Base-by-base conservation (phyloP, 2,329 filamentous ascomycete genomes). In the Talaromyces sp. region DNA sequence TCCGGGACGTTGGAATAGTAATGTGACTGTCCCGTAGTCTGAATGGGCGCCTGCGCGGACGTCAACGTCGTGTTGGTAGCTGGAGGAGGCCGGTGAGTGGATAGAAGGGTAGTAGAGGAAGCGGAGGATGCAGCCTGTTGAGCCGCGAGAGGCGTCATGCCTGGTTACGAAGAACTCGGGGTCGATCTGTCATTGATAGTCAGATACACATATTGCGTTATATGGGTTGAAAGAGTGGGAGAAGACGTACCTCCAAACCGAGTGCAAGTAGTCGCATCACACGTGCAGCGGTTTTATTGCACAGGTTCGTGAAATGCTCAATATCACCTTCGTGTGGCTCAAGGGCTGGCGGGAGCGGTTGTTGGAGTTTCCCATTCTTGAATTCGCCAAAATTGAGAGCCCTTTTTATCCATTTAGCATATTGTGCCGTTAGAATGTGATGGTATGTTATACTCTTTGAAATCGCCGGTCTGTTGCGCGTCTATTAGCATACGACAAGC, bases 381-480 rank as follows among this genome's bases (percentile, higher is more conserved):
- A 94, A 96, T 65, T 90, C 84, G 63, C 88, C 90, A 68, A 97
- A 88, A 77, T 97, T 99, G 80, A 97, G 93, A 37, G 88, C 91
- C 77, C 91, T 94, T n/a, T 17, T 17, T 3, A n/a, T 37, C 10
- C n/a, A 21, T 6, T 37, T 19, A 52, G 21, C 45, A 11, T 15
- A 5, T 28, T 25, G 2, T 28, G 48, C 50, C 50, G 50, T 37
- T 21, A 31, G 22, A 7, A 22, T 13, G 8, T 10, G 3, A 2
- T 17, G 13, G 13, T 25, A 3, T 6, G 31, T 36, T n/a, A 19
- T 56, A 92, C 89, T 96, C 90, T 80, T 96, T 96, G 66, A 90
- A 91, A 69, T 96, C 91, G 15, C 90, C 89, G 33, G 86, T 80
- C 86, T 91, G 63, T 37, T 51, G 17, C 48, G 11, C 9, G 53